Base-by-base conservation (phyloP, 139 green algal species). In the Ulvella scutata region DNA sequence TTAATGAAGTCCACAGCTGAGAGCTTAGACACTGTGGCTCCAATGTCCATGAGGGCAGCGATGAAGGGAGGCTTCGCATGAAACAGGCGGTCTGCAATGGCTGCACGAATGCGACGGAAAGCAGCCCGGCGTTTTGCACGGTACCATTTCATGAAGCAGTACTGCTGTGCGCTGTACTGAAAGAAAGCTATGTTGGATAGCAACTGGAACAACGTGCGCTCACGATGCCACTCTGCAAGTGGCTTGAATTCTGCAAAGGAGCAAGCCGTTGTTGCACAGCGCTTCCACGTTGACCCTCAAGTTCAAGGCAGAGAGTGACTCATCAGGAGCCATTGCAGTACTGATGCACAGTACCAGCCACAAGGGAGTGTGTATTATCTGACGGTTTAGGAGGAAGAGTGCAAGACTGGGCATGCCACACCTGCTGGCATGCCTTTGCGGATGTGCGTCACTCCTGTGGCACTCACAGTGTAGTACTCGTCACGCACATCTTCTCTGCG, bases 401-500 rank as follows among this genome's bases (percentile, higher is more conserved):
- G n/a, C n/a, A n/a, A n/a, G n/a, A n/a, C n/a, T n/a, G n/a, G n/a
- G n/a, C n/a, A n/a, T n/a, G n/a, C n/a, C 37, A 10, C 29, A 74
- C 73, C 0, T 72, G 81, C 79, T 73, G 87, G 85, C 62, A 84
- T 77, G 0, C 87, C 86, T 1, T 78, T 77, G 4, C 80, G 73
- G 59, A 94, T 87, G 61, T 82, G 81, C 82, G 90, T 88, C 17
- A 94, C 86, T 0, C 88, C 88, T 10, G 83, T 90, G 31, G 89
- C 86, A 26, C 75, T 85, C n/a, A 94, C 76, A 0, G 84, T 92
- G 79, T 88, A 92, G 85, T 94, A 89, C 81, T 92, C 88, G 3
- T 37, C 40, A 17, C 43, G 51, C 36, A 83, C 76, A 28, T 85
- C 81, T 38, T 88, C 78, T 0, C 84, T 76, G 4, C 72, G 60